Evolutionary conservation across 106 monocot genomes (phyloP).

Genomic region (Xerophyta viscosa): DNA sequence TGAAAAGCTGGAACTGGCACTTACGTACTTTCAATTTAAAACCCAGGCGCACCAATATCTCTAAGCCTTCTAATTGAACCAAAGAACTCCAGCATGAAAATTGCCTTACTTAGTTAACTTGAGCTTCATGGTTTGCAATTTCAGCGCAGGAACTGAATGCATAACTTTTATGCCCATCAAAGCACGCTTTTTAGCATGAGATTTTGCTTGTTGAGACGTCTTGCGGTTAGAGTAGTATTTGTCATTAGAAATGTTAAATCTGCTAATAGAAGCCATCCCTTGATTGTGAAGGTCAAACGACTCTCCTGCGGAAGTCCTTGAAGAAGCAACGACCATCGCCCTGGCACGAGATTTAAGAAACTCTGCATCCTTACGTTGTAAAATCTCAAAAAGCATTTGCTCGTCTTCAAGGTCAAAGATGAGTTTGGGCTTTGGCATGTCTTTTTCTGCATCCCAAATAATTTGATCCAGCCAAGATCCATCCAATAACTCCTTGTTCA

Average conservation of each 20-base stretch:
- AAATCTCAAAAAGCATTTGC: slow-evolving; percentile 88
- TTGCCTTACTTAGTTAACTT: slow-evolving; percentile 83
- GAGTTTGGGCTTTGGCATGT: slow-evolving; percentile 69
- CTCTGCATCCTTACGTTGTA: slow-evolving; percentile 42
- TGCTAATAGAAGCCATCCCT: slow-evolving; percentile 25
- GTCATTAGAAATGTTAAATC: slow-evolving; percentile 94
- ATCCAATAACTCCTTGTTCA: slow-evolving; percentile 72
- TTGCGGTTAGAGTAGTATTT: slow-evolving; percentile 86
- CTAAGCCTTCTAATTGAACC: too few relatives aligned
- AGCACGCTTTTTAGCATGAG: slow-evolving; percentile 81
- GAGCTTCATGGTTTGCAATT: slow-evolving; percentile 92
- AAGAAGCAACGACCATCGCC: slow-evolving; percentile 61
- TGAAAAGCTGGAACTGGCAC: too few relatives aligned
- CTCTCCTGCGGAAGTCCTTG: slow-evolving; percentile 24
- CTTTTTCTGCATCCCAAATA: slow-evolving; percentile 67
- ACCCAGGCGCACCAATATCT: too few relatives aligned
- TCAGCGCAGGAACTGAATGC: slow-evolving; percentile 91
- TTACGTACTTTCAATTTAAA: too few relatives aligned
- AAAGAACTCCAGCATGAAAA: too few relatives aligned
- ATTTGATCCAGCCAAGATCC: slow-evolving; percentile 84
- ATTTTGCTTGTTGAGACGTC: slow-evolving; percentile 67
- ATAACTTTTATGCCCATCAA: slow-evolving; percentile 57
- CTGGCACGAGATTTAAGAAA: slow-evolving; percentile 58
- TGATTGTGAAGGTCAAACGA: slow-evolving; percentile 36
- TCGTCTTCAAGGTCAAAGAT: slow-evolving; percentile 95